phyloP scores from a whole-genome alignment of 306 rosid genomes.

The Rosa multiflora region DNA sequence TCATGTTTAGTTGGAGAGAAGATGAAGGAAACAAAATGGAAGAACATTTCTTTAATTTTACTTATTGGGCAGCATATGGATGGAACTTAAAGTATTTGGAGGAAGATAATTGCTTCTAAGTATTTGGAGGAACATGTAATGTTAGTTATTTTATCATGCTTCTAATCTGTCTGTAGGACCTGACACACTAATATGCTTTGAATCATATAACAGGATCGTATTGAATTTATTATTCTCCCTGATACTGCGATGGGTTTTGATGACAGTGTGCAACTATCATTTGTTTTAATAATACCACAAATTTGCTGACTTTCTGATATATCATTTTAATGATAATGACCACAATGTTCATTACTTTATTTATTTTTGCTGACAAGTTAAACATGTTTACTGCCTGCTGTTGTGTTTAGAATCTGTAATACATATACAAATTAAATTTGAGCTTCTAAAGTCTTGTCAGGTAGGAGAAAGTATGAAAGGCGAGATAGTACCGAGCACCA shows the following conservation, averaged over 20 bases:
- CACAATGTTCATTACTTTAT: neutral
- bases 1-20: neutral
- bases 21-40: neutral
- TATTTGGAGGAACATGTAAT: too few species aligned
- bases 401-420: neutral
- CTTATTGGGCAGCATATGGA: too few species aligned
- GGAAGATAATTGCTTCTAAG: too few species aligned
- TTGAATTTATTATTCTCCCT: neutral
- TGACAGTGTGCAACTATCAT: too few species aligned
- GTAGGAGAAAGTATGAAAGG: conserved; percentile 42
- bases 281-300: neutral
- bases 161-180: neutral
- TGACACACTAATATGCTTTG: too few species aligned
- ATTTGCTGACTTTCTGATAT: neutral
- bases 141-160: neutral
- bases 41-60: too few species aligned
- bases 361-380: neutral
- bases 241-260: too few species aligned
- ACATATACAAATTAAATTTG: neutral
- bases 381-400: neutral
- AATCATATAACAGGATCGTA: neutral
- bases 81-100: too few species aligned
- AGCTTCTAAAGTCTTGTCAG: conserved; percentile 37
- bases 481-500: conserved; percentile 44
- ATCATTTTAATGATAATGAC: too few species aligned